Percentiles rank a stretch among this genome's conserved stretches.
These are phyloP conservation scores for Berberis thunbergii DNA, from an alignment of 164 flowering plant species.

Conservation along the genomic window DNA sequence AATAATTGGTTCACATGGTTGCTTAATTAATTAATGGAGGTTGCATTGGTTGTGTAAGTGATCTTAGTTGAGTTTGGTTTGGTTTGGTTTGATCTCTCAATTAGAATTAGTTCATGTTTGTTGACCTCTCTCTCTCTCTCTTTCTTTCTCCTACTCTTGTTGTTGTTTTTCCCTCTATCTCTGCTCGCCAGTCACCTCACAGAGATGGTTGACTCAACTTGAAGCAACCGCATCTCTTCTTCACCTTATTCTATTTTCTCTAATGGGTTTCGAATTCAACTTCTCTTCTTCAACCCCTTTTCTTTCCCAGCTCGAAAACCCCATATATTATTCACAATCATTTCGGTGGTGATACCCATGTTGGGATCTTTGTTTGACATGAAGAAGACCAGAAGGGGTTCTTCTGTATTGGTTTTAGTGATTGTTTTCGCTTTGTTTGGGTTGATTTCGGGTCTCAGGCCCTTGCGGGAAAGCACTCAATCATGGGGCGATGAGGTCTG, in stretches of 20 bases:
- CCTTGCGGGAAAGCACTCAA: slow-evolving; percentile 60
- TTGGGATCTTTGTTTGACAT: slow-evolving; percentile 7
- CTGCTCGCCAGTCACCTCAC: not conserved
- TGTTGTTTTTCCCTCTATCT: no score
- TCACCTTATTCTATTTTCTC: not conserved
- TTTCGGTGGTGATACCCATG: slow-evolving; percentile 7
- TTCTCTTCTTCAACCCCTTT: not conserved
- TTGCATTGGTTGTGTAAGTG: no score
- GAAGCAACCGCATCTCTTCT: slow-evolving; percentile 32
- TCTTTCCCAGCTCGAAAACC: not conserved
- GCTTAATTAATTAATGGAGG: no score
- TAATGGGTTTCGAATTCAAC: slow-evolving; percentile 17
- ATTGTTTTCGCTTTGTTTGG: slow-evolving; percentile 17
- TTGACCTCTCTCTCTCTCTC: slow-evolving; percentile 12
- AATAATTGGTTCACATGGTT: no score
- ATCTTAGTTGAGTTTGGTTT: no score
- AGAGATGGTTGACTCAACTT: slow-evolving; percentile 28
- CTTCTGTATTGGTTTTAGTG: slow-evolving; percentile 16
- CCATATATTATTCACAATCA: not conserved
- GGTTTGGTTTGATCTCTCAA: no score
- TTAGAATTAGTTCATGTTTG: slow-evolving; percentile 3
- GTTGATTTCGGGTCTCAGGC: slow-evolving; percentile 58
- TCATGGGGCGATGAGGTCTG: slow-evolving; percentile 90
- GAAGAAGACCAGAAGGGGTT: slow-evolving; percentile 16
- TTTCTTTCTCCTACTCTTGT: slow-evolving; percentile 6